Base-by-base conservation (phyloP, 2,329 filamentous ascomycete species). In the Alternaria gansuensis region DNA sequence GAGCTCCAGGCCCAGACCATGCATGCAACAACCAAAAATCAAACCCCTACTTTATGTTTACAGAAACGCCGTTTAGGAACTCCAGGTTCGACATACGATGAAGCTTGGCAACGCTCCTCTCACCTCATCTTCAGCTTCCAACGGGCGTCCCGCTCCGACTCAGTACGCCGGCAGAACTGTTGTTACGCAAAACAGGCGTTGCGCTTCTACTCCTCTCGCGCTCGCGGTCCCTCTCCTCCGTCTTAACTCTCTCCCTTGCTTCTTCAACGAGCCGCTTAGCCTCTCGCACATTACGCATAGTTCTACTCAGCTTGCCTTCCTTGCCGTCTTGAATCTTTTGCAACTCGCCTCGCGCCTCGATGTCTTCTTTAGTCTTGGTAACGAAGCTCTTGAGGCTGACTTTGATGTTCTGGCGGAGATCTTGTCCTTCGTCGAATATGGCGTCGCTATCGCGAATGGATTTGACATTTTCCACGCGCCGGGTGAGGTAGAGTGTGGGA, bases 401-500 rank as follows among this genome's bases (percentile, higher is more conserved):
- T 54, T 76, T 77, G 17, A 76, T 54, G 21, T 70, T 71, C 10
- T 64, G 58, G 28, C 68, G 64, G 41, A 71, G 33, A 54, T 64
- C 63, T 37, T 74, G 64, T 31, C 72, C 63, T 43, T 74, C 66
- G 54, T 76, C 70, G 51, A 74, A 75, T 4, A 76, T 69, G 55
- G 64, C 66, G 51, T 76, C 73, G 57, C 66, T 71, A 46, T 75
- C 71, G 53, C 72, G 68, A 52, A 74, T 74, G 24, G 75, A 73
- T 52, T 78, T 77, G 8, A 75, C 73, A 52, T 81, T 78, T 55
- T 84, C 82, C 26, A 84, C 81, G 31, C 82, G 76, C 11, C 82
- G 75, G 0, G 79, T 83, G 11, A 84, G 77, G 58, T 89, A 90
- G 14, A 91, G 81, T 17, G 83, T 88, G 1, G 87, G 75, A 0